phyloP scores from a whole-genome alignment of 108 stramenopile species.

The Cylindrotheca fusiformis region DNA sequence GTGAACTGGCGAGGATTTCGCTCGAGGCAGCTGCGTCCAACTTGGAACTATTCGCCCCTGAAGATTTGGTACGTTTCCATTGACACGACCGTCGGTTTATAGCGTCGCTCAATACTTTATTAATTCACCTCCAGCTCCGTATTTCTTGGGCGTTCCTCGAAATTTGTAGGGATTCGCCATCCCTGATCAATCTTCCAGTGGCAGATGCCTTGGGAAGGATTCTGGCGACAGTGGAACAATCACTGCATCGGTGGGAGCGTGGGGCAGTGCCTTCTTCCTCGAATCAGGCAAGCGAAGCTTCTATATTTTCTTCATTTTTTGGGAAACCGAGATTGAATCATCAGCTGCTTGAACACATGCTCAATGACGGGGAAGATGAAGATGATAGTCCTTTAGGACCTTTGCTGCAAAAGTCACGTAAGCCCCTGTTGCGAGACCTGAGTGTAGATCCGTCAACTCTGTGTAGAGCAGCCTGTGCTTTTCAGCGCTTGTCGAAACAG shows the following conservation, averaged over 20 bases:
- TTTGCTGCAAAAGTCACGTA: conserved; percentile 10
- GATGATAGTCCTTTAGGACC: conserved; percentile 18
- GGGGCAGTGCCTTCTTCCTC: conserved; percentile 11
- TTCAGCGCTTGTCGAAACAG: conserved; percentile 22
- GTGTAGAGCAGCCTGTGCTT: conserved; percentile 42
- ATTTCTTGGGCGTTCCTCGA: conserved; percentile 48
- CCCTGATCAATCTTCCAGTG: conserved; percentile 6
- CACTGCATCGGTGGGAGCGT: conserved; percentile 45
- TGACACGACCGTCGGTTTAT: not conserved
- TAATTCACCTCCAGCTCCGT: conserved; percentile 15
- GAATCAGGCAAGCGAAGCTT: not conserved
- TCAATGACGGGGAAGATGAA: conserved; percentile 35
- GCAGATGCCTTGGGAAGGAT: conserved; percentile 29
- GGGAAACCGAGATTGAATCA: conserved; percentile 24
- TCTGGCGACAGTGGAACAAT: conserved; percentile 38
- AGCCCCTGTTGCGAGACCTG: conserved; percentile 42
- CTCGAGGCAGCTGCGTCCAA: conserved; percentile 13
- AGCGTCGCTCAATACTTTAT: conserved; percentile 8
- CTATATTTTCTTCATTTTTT: conserved; percentile 42
- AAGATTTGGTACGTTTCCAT: conserved; percentile 36
- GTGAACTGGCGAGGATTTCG: conserved; percentile 17
- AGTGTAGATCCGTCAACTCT: conserved; percentile 51
- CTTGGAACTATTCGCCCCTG: conserved; percentile 18
- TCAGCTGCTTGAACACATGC: conserved; percentile 32
- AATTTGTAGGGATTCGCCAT: conserved; percentile 17